Conservation (phyloP, 768 basidiomycete genomes). For the Boletus rubescentipes region DNA sequence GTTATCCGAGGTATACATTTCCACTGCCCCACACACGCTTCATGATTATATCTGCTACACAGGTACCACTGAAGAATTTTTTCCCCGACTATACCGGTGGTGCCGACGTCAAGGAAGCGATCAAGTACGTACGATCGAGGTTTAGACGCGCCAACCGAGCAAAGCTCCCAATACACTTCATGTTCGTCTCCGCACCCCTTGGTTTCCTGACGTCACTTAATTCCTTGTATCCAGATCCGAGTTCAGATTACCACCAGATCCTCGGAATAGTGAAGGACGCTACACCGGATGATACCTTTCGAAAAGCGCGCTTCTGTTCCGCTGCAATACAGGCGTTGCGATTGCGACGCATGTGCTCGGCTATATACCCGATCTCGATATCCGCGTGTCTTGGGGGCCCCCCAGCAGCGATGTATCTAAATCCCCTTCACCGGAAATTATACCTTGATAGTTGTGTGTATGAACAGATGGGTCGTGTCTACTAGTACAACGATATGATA, state of each 20-base stretch:
- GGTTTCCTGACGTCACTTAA: neutral
- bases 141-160: neutral
- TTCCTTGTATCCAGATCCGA: neutral
- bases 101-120: neutral
- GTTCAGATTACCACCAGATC: neutral
- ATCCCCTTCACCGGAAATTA: no score
- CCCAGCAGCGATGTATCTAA: no score
- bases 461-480: no score
- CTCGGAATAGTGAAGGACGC: neutral
- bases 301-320: no score
- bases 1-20: neutral
- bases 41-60: neutral
- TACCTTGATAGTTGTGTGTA: no score
- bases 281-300: neutral
- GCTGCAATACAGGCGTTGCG: neutral
- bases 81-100: neutral
- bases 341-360: neutral
- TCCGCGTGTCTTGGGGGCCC: neutral
- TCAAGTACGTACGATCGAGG: neutral
- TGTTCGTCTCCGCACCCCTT: neutral
- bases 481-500: constrained; percentile 4
- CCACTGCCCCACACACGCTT: neutral
- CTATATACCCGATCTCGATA: neutral
- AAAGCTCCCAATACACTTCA: neutral
- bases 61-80: constrained; percentile 1